These are phyloP conservation scores for Aspergillus ustus DNA, from an alignment of 2,329 filamentous ascomycete species.

Conservation along the genomic window DNA sequence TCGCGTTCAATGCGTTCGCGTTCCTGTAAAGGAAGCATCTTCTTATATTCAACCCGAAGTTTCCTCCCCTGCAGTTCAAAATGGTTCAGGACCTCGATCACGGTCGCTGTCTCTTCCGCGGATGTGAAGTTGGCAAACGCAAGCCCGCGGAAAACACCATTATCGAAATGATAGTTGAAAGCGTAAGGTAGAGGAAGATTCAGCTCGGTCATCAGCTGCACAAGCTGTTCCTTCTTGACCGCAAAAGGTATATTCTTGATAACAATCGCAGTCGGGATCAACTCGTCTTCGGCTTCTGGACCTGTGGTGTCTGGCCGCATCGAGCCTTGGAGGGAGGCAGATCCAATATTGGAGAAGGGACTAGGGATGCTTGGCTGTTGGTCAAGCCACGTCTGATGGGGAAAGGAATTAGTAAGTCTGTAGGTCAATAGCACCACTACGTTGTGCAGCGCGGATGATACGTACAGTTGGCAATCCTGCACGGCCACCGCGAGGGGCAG, in stretches of 20 bases:
- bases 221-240: conserved; percentile 93
- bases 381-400: conserved; percentile 65
- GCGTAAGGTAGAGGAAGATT: conserved; percentile 93
- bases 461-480: conserved; percentile 75
- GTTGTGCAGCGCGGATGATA: conserved; percentile 26
- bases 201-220: conserved; percentile 91
- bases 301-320: conserved; percentile 47
- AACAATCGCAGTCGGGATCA: conserved; percentile 97
- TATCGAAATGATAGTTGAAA: conserved; percentile 99
- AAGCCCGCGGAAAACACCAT: conserved; percentile 91
- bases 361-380: conserved; percentile 55
- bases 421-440: not conserved
- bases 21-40: conserved; percentile 95
- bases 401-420: conserved; percentile 2
- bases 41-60: conserved; percentile 97
- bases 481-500: conserved; percentile 56
- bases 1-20: conserved; percentile 95
- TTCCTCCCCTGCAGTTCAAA: conserved; percentile 95
- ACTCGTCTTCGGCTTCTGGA: conserved; percentile 68
- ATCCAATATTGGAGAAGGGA: conserved; percentile 52
- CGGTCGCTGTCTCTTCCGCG: conserved; percentile 86
- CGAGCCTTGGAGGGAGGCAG: conserved; percentile 46
- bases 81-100: conserved; percentile 94
- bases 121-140: conserved; percentile 99
- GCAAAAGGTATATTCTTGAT: conserved; percentile 99